A percentile compares a stretch with the other conserved stretches of the same genome.
Conservation (phyloP, 192 early-diverging fungal genomes). For the Phlyctochytrium arcticum region DNA sequence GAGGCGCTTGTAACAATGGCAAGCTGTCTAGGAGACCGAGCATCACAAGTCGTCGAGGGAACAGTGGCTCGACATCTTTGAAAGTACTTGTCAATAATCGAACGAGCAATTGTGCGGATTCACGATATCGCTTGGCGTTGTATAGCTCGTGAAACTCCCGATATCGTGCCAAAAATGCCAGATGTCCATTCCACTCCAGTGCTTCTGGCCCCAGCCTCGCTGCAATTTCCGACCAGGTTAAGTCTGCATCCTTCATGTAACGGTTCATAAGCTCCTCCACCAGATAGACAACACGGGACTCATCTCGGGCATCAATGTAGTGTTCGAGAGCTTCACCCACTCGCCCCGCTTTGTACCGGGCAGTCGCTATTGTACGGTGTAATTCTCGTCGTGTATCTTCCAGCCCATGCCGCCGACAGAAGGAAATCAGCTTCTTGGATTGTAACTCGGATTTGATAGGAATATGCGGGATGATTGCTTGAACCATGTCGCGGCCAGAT, state of each 20-base stretch:
- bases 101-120: conserved; percentile 46
- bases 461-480: conserved; percentile 39
- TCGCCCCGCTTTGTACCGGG: conserved; percentile 48
- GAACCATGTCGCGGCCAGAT: conserved; percentile 17
- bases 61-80: conserved; percentile 2
- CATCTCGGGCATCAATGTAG: conserved; percentile 52
- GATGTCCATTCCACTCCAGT: conserved; percentile 32
- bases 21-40: conserved; percentile 56
- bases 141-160: conserved; percentile 55
- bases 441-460: conserved; percentile 43
- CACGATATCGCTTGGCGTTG: conserved; percentile 15
- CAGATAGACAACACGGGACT: conserved; percentile 41
- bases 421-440: conserved; percentile 48
- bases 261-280: conserved; percentile 53
- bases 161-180: conserved; percentile 55
- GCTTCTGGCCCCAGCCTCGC: conserved; percentile 27
- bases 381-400: conserved; percentile 27
- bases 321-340: conserved; percentile 60
- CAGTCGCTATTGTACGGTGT: conserved; percentile 44
- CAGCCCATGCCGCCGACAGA: conserved; percentile 44
- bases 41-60: conserved; percentile 48
- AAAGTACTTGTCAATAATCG: conserved; percentile 31
- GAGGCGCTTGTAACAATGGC: conserved; percentile 57
- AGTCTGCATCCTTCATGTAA: conserved; percentile 40
- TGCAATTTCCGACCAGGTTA: conserved; percentile 30